phyloP scores from a whole-genome alignment of 495 filamentous ascomycete species.

The Echria macrotheca region DNA sequence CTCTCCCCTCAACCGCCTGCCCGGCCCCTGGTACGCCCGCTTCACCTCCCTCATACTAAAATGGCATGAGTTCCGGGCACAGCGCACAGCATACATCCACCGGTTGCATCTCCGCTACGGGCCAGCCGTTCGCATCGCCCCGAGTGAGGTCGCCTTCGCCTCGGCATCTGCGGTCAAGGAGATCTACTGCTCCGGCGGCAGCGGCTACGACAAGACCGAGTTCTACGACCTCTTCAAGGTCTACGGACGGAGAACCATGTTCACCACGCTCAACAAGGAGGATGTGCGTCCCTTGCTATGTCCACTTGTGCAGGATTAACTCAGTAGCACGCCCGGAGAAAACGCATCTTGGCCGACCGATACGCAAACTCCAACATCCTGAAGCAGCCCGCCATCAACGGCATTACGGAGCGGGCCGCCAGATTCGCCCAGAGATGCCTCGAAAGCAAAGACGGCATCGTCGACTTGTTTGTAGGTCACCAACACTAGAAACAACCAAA shows the following conservation, averaged over 20 bases:
- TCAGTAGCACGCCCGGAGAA: slow-evolving; percentile 52
- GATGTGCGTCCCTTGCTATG: slow-evolving; percentile 30
- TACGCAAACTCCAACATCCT: slow-evolving; percentile 65
- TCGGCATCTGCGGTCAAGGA: slow-evolving; percentile 54
- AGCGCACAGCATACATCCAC: slow-evolving; percentile 52
- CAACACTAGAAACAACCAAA: background rate
- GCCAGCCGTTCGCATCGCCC: slow-evolving; percentile 50
- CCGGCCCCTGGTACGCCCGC: slow-evolving; percentile 48
- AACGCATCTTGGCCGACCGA: slow-evolving; percentile 54
- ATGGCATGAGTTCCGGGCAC: slow-evolving; percentile 51
- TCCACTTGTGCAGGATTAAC: slow-evolving; percentile 11
- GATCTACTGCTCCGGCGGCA: slow-evolving; percentile 60
- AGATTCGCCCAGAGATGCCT: slow-evolving; percentile 48
- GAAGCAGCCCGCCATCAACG: slow-evolving; percentile 43
- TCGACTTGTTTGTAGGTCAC: slow-evolving; percentile 53
- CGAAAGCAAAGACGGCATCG: slow-evolving; percentile 33
- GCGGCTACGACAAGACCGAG: slow-evolving; percentile 64
- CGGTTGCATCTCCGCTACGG: slow-evolving; percentile 51
- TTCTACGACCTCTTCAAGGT: slow-evolving; percentile 60
- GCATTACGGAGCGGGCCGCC: slow-evolving; percentile 49
- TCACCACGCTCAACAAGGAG: slow-evolving; percentile 53
- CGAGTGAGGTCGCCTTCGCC: slow-evolving; percentile 58
- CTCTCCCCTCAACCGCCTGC: slow-evolving; percentile 43
- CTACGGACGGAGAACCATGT: slow-evolving; percentile 55
- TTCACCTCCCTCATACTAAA: slow-evolving; percentile 51